Conservation (phyloP, 495 filamentous ascomycete genomes). For the Hamigera avellanea region DNA sequence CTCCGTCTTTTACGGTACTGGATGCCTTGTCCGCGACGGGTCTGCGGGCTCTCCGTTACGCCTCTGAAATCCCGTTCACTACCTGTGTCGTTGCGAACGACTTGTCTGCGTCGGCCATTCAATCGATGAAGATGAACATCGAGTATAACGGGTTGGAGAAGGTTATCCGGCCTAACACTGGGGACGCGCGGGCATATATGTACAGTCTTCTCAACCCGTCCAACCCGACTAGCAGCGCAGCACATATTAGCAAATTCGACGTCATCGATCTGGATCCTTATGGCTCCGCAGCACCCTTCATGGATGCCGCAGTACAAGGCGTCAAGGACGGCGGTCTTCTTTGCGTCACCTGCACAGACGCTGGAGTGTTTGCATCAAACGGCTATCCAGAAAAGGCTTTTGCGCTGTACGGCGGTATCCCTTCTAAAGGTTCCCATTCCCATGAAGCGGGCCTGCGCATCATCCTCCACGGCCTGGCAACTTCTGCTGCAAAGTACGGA, state of each 20-base stretch:
- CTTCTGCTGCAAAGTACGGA: constrained; percentile 75
- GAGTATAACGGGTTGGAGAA: constrained; percentile 62
- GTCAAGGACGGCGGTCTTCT: constrained; percentile 79
- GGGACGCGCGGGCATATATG: constrained; percentile 87
- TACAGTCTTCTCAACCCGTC: constrained; percentile 39
- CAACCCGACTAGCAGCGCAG: constrained; percentile 1
- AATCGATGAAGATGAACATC: constrained; percentile 72
- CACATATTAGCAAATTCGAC: constrained; percentile 46
- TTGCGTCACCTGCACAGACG: constrained; percentile 94
- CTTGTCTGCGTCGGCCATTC: constrained; percentile 61
- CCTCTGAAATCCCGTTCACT: constrained; percentile 73
- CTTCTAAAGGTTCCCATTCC: constrained; percentile 67
- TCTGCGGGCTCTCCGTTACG: constrained; percentile 83
- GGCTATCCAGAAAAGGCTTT: constrained; percentile 90
- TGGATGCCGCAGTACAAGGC: constrained; percentile 79
- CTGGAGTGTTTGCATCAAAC: constrained; percentile 82
- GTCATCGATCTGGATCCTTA: constrained; percentile 97
- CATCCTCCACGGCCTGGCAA: constrained; percentile 68
- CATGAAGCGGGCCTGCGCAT: constrained; percentile 87
- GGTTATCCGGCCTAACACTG: constrained; percentile 59
- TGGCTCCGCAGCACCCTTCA: constrained; percentile 79
- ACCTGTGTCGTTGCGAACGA: constrained; percentile 86
- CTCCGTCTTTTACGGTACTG: constrained; percentile 58
- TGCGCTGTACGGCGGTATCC: constrained; percentile 79
- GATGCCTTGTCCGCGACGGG: constrained; percentile 94